These are phyloP conservation scores for Acrasis kona DNA, from an alignment of 78 protist species.

Conservation along the genomic window DNA sequence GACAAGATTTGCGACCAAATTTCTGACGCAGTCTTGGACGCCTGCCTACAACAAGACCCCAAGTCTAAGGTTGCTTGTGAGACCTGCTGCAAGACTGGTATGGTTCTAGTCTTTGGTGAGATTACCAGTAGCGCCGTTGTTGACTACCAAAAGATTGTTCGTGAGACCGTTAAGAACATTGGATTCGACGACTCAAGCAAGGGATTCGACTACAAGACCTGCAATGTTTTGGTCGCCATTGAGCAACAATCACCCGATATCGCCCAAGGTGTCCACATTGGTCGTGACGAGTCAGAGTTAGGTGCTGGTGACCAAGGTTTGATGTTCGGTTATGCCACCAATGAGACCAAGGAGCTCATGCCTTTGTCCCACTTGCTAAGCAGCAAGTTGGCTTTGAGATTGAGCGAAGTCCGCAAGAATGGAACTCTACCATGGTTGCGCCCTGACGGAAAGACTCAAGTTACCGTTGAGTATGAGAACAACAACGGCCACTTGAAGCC, in stretches of 20 bases:
- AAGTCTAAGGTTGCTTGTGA: slow-evolving; percentile 95
- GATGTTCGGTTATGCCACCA: slow-evolving; percentile 99
- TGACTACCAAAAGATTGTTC: slow-evolving; percentile 95
- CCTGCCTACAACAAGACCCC: slow-evolving; percentile 96
- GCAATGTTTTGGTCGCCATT: slow-evolving; percentile 91
- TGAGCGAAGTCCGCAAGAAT: slow-evolving; percentile 85
- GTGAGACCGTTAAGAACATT: slow-evolving; percentile 85
- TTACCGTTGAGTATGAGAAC: slow-evolving; percentile 93
- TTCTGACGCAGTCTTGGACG: slow-evolving; percentile 98
- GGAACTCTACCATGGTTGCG: slow-evolving; percentile 86
- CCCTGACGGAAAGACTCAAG: slow-evolving; percentile 99
- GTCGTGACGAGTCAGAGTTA: slow-evolving; percentile 64
- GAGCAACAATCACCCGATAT: slow-evolving; percentile 99
- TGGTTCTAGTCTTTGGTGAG: slow-evolving; percentile 98
- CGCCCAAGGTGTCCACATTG: slow-evolving; percentile 92
- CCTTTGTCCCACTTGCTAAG: slow-evolving; percentile 94
- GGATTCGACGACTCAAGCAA: slow-evolving; percentile 88
- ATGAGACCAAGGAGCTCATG: slow-evolving; percentile 92
- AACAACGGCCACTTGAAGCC: slow-evolving; percentile 72
- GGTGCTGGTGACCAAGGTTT: slow-evolving; percentile 99
- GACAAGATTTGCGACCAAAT: slow-evolving; percentile 99
- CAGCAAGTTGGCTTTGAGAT: slow-evolving; percentile 63
- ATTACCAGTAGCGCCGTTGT: slow-evolving; percentile 92
- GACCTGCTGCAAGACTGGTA: slow-evolving; percentile 93
- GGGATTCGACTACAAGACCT: slow-evolving; percentile 92